Evolutionary conservation across 2,329 filamentous ascomycete species (phyloP), one percentile per base, ranked within the genome.

Genomic region (Fusarium pilosicola): DNA sequence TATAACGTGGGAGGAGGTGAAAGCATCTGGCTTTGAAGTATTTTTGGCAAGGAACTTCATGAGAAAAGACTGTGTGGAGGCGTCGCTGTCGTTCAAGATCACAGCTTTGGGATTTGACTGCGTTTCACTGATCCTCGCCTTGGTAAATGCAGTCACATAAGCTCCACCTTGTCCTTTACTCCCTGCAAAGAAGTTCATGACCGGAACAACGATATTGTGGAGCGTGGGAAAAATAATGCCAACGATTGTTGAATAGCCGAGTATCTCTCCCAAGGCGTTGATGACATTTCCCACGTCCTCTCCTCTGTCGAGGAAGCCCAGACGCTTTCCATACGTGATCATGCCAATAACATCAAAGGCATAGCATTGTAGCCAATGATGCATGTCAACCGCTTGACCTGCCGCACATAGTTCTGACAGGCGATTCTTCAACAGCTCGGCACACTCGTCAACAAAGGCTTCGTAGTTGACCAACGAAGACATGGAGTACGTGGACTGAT

Each of bases 331-430:
- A 56, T 78, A 83, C 0, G 82, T 84, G 41, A 84, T 81, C 30
- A 77, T 67, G 1, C 79, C 79, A 34, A 84, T 82, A 3, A 84
- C 82, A 58, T 84, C 83, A 60, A 84, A 84, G 0, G 83, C 83
- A 36, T 83, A 84, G 63, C 80, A 84, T 46, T 83, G 81, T 4
- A 82, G 64, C 80, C 80, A 83, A 34, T 81, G 76, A 2, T 76
- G 77, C 72, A 83, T 76, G 14, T 83, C 76, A 3, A 81, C 57
- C 3, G 8, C 32, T 20, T 26, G 49, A 1, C 12, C 12, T 52
- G 32, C 32, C 0, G 32, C 49, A 36, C 17, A 52, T 3, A 52
- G 49, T 6, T 52, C 32, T 14, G 32, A 52, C 4, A 36, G 17
- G 17, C 61, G 81, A 62, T 49, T 83, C 80, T 1, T 62, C 42